Percentiles rank a stretch among this genome's conserved stretches.
Conservation (phyloP, 2,329 filamentous ascomycete genomes). For the Aspergillus caelatus region DNA sequence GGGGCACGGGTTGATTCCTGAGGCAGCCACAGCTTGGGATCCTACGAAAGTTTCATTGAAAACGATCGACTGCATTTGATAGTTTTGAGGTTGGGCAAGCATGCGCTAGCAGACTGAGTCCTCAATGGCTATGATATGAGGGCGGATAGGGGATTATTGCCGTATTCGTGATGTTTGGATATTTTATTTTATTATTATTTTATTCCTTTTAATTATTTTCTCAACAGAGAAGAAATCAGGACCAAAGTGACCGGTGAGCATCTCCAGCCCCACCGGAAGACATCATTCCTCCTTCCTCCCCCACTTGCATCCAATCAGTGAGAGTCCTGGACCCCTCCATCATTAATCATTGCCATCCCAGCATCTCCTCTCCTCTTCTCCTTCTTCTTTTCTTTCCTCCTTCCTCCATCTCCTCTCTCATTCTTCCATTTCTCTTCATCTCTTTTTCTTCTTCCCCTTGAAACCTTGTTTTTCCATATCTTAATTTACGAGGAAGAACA, state of each 20-base stretch:
- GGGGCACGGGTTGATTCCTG: neutral
- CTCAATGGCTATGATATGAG: neutral
- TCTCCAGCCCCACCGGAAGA: constrained; percentile 28
- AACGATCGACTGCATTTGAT: neutral
- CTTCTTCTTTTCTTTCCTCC: constrained; percentile 15
- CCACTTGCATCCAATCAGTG: constrained; percentile 23
- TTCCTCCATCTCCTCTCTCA: constrained; percentile 19
- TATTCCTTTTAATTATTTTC: neutral
- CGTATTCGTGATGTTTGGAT: neutral
- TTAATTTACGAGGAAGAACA: constrained; percentile 1
- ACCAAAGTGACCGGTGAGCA: constrained; percentile 1
- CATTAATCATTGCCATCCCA: constrained; percentile 16
- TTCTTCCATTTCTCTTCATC: constrained; percentile 24
- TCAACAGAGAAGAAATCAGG: neutral
- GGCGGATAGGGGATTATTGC: neutral
- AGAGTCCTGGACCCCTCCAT: constrained; percentile 18
- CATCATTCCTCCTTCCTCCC: constrained; percentile 32
- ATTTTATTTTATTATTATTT: neutral
- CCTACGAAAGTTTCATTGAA: neutral
- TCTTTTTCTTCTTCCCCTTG: constrained; percentile 16
- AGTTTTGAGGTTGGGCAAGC: too few relatives aligned
- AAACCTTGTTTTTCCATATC: constrained; percentile 9
- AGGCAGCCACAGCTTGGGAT: neutral
- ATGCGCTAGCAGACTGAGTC: too few relatives aligned
- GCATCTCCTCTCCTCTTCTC: constrained; percentile 15